Evolutionary conservation across 1,284 basidiomycete species (phyloP).

Genomic region (Sparassis latifolia): DNA sequence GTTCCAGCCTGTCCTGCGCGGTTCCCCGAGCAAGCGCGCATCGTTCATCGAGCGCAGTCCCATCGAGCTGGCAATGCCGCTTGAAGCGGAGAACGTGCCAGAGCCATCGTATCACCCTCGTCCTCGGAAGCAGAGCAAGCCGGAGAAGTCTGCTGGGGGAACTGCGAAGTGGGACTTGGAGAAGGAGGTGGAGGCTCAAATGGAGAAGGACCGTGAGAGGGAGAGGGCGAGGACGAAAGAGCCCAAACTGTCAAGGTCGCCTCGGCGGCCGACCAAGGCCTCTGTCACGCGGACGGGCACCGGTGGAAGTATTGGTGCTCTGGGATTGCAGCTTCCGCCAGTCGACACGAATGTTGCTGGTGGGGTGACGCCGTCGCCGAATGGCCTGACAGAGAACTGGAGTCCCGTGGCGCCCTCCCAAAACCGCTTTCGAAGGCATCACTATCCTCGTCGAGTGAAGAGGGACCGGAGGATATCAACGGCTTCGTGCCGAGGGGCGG

Average conservation of each 20-base stretch:
- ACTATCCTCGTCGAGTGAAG: slow-evolving; percentile 25
- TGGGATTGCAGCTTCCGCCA: slow-evolving; percentile 16
- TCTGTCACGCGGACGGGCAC: slow-evolving; percentile 17
- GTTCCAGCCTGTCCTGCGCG: slow-evolving; percentile 44
- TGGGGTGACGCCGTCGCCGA: slow-evolving; percentile 16
- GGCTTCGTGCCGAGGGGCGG: slow-evolving; percentile 15
- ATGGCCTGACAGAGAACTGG: slow-evolving; percentile 28
- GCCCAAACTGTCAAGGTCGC: slow-evolving; percentile 13
- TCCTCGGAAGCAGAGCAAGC: slow-evolving; percentile 4
- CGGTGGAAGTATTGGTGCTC: slow-evolving; percentile 4
- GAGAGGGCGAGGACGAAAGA: slow-evolving; percentile 12
- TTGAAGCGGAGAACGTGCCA: slow-evolving; percentile 38
- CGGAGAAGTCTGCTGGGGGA: slow-evolving; percentile 1
- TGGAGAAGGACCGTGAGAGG: slow-evolving; percentile 12
- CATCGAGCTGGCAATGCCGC: slow-evolving; percentile 35
- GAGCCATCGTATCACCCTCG: slow-evolving; percentile 3
- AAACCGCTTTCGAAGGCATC: slow-evolving; percentile 12
- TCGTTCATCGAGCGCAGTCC: slow-evolving; percentile 54
- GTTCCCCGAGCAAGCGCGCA: slow-evolving; percentile 64
- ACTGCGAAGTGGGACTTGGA: slow-evolving; percentile 5
- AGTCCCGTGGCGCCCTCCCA: slow-evolving; percentile 22
- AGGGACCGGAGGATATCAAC: slow-evolving; percentile 30
- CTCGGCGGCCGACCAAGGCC: slow-evolving; percentile 15
- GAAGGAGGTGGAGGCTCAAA: slow-evolving; percentile 14
- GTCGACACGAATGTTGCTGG: slow-evolving; percentile 12